A percentile compares a stretch with the other conserved stretches of the same genome.
phyloP scores from a whole-genome alignment of 148 eudicot species.

The Rhododendron mucronatum region DNA sequence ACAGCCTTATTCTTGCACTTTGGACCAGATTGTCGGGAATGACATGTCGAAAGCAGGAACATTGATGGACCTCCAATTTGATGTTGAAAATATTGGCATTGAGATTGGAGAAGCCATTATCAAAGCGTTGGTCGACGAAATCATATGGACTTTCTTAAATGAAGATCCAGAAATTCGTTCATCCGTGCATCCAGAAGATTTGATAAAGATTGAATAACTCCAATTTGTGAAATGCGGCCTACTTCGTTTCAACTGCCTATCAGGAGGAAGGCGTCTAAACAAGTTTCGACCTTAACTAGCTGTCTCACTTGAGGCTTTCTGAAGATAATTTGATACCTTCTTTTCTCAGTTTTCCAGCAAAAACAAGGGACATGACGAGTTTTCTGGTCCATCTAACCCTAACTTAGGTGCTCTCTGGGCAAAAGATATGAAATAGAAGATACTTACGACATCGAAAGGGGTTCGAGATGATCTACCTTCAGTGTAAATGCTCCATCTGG shows the following conservation, averaged over 20 bases:
- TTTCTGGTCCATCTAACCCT: constrained; percentile 11
- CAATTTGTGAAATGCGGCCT: neutral
- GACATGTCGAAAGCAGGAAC: constrained; percentile 37
- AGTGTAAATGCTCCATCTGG: neutral
- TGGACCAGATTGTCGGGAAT: constrained; percentile 55
- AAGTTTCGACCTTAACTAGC: neutral
- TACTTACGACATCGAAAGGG: neutral
- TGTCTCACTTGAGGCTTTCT: neutral
- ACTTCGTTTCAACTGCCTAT: neutral
- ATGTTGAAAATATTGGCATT: constrained; percentile 39
- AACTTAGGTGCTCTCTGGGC: constrained; percentile 14
- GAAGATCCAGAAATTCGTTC: neutral
- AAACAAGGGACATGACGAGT: neutral
- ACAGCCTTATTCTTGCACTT: constrained; percentile 32
- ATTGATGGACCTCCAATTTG: constrained; percentile 59
- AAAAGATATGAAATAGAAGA: neutral
- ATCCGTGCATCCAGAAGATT: constrained; percentile 3
- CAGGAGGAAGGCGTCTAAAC: neutral
- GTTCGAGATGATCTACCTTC: neutral
- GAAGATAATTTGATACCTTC: neutral
- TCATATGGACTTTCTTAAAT: constrained; percentile 26
- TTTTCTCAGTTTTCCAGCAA: neutral
- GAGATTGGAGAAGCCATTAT: constrained; percentile 60
- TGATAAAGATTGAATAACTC: constrained; percentile 8
- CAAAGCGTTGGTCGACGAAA: constrained; percentile 56